A percentile compares a stretch with the other conserved stretches of the same genome.
phyloP scores from a whole-genome alignment of 345 rosid species.

The Bruguiera parviflora region DNA sequence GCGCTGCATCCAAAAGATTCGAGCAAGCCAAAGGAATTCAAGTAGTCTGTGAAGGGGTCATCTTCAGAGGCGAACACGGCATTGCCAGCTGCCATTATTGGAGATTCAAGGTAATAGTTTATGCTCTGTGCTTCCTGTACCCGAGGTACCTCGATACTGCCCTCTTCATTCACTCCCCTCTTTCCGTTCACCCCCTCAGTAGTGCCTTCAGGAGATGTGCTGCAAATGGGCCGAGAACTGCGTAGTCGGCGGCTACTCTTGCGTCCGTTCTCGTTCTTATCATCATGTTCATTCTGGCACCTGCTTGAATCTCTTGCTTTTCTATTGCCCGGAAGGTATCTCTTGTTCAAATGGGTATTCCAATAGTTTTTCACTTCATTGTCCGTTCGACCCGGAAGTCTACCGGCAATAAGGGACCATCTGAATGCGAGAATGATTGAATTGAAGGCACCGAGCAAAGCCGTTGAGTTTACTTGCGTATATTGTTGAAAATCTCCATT shows the following conservation, averaged over 20 bases:
- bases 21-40: conserved; percentile 46
- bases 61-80: conserved; percentile 32
- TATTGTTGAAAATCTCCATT: neutral
- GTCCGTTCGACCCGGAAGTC: conserved; percentile 87
- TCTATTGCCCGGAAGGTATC: conserved; percentile 30
- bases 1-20: conserved; percentile 25
- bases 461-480: neutral
- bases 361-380: conserved; percentile 90
- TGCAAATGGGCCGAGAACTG: conserved; percentile 14
- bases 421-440: conserved; percentile 21
- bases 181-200: conserved; percentile 14
- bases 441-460: neutral
- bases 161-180: conserved; percentile 18
- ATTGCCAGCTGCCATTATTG: conserved; percentile 29
- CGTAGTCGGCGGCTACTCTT: conserved; percentile 3
- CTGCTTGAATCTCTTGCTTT: conserved; percentile 19
- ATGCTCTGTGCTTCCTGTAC: conserved; percentile 36
- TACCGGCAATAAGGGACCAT: conserved; percentile 81
- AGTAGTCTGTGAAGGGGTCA: conserved; percentile 40
- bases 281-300: conserved; percentile 5
- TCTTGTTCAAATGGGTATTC: conserved; percentile 89
- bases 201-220: neutral
- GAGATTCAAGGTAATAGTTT: conserved; percentile 36
- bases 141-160: conserved; percentile 24
- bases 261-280: conserved; percentile 2